Evolutionary conservation across 805 yeast genomes (phyloP), one percentile per base, ranked within the genome.

Genomic region (Yamadazyma endophytica): DNA sequence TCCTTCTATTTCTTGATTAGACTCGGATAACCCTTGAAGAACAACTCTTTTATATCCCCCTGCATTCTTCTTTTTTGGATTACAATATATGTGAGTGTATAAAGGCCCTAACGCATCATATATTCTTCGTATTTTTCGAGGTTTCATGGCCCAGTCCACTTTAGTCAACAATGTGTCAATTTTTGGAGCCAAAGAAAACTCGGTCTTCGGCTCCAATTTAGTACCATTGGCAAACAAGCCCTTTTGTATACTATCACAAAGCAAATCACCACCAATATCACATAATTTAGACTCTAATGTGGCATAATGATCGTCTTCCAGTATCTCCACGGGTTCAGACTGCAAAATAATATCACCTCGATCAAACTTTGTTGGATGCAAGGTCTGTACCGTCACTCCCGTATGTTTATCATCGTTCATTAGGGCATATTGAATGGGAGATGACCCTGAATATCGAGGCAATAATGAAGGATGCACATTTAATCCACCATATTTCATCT

Each of bases 401-500:
- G 97, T 82, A 12, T 28, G 36, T 0, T 40, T 21, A 42, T 82
- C 88, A 24, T 68, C 67, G 37, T 82, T 75, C 46, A 89, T 52
- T 9, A 92, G 55, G 0, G 96, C 79, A 37, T 76, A 69, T 39
- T 90, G 97, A 4, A 92, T 58, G 0, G 98, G 98, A 1, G 96
- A 82, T 0, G 97, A 79, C 1, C 98, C 98, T 2, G 87, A 73
- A 44, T 84, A 76, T 27, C 59, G 61, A 0, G 98, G 98, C 6
- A 92, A 66, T 5, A 88, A 52, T 0, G 96, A 87, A 0, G 98
- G 98, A 52, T 92, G 98, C 1, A 92, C 87, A 50, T 92, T 92
- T 17, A 92, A 50, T 0, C 97, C 94, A 4, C 89, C 87, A 47
- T 54, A 75, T 9, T 54, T 52, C 13, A 79, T 58, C 0, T 52